Percentiles rank a stretch among this genome's conserved stretches.
These are phyloP conservation scores for Hyparrhenia diplandra DNA, from an alignment of 176 grass and related monocot genomes.

Conservation along the genomic window DNA sequence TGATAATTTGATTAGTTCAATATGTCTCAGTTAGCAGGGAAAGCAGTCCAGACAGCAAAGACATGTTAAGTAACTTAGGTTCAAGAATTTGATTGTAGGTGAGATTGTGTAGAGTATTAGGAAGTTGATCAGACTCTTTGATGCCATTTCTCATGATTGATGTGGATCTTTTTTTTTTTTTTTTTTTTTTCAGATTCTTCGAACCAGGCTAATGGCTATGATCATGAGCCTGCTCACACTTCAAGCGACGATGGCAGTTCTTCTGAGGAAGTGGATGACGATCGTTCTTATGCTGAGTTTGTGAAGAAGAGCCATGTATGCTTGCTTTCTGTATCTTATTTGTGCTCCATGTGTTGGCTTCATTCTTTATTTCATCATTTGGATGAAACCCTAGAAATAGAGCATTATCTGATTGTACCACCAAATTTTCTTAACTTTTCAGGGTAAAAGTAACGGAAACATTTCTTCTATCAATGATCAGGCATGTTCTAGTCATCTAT, in stretches of 20 bases:
- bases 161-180: slow-evolving; percentile 18
- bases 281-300: slow-evolving; percentile 24
- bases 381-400: neutral
- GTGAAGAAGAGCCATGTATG: slow-evolving; percentile 50
- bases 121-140: slow-evolving; percentile 26
- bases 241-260: slow-evolving; percentile 51
- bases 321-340: slow-evolving; percentile 6
- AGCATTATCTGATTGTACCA: slow-evolving; percentile 15
- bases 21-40: slow-evolving; percentile 90
- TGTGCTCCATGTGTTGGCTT: neutral
- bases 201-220: slow-evolving; percentile 72
- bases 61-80: slow-evolving; percentile 35
- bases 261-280: slow-evolving; percentile 43
- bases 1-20: slow-evolving; percentile 69
- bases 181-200: slow-evolving; percentile 59
- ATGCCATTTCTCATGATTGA: slow-evolving; percentile 29
- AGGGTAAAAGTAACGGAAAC: slow-evolving; percentile 59
- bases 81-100: slow-evolving; percentile 74
- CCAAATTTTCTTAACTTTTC: slow-evolving; percentile 21
- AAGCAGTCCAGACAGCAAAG: slow-evolving; percentile 48
- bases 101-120: slow-evolving; percentile 52
- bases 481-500: slow-evolving; percentile 18
- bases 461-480: slow-evolving; percentile 39
- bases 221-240: slow-evolving; percentile 45
- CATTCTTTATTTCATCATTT: neutral